Conservation (phyloP, 352 stramenopile genomes). For the Phytophthora chlamydospora region DNA sequence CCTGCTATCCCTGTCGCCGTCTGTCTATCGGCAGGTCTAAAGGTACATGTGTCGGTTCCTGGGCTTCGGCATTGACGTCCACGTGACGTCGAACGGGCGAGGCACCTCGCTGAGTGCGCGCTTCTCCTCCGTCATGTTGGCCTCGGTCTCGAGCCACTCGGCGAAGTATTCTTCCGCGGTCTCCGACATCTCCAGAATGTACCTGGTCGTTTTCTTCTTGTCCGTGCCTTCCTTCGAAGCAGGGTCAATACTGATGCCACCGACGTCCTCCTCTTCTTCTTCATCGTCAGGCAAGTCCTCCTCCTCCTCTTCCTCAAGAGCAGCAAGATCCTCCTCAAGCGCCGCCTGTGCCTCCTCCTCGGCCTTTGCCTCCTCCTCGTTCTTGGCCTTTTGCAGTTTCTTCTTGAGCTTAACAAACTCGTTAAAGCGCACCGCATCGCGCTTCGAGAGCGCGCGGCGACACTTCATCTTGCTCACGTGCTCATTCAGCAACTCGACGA, state of each 20-base stretch:
- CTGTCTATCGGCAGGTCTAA: constrained; percentile 39
- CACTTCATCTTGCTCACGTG: constrained; percentile 62
- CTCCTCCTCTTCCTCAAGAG: constrained; percentile 38
- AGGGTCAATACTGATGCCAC: too few relatives aligned
- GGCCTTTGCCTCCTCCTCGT: constrained; percentile 22
- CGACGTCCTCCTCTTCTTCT: constrained; percentile 33
- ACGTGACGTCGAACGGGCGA: constrained; percentile 80
- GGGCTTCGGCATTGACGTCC: constrained; percentile 55
- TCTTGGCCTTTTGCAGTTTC: constrained; percentile 35
- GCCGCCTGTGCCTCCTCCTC: constrained; percentile 8
- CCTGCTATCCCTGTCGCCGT: constrained; percentile 20
- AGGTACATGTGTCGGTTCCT: constrained; percentile 87
- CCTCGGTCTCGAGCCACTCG: constrained; percentile 43
- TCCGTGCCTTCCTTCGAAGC: constrained; percentile 27
- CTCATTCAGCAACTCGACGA: constrained; percentile 65
- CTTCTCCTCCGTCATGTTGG: constrained; percentile 44
- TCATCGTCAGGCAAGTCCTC: constrained; percentile 27
- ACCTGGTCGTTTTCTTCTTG: constrained; percentile 24
- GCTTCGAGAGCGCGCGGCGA: constrained; percentile 47
- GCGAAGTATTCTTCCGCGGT: constrained; percentile 55
- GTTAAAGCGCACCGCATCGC: constrained; percentile 50
- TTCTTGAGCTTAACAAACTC: constrained; percentile 50
- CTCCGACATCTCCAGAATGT: constrained; percentile 25
- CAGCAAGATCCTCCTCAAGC: not conserved
- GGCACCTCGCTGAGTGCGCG: constrained; percentile 46